Evolutionary conservation across 2,329 filamentous ascomycete genomes (phyloP).

Genomic region (Botrytis squamosa): DNA sequence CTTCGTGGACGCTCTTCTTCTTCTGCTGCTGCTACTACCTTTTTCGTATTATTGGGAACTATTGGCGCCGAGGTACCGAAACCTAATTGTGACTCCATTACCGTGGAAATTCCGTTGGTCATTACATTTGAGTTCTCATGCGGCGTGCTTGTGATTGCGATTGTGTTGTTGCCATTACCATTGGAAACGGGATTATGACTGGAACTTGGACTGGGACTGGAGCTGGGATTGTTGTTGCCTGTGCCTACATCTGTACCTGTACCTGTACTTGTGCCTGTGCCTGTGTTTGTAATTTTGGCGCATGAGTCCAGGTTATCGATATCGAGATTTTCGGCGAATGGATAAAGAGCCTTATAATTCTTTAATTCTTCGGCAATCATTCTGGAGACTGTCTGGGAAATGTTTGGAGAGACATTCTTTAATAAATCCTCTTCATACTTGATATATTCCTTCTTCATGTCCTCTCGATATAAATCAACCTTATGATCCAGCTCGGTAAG

Average conservation of each 20-base stretch:
- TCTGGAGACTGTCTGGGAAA: constrained; percentile 49
- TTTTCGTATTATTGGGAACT: neutral
- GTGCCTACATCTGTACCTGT: neutral
- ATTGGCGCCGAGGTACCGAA: neutral
- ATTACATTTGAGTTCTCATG: constrained; percentile 6
- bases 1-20: constrained; percentile 43
- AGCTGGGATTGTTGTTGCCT: neutral
- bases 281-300: constrained; percentile 6
- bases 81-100: constrained; percentile 9
- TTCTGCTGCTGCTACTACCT: neutral
- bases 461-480: constrained; percentile 55
- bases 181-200: neutral
- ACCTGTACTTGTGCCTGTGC: neutral
- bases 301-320: constrained; percentile 30
- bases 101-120: constrained; percentile 11
- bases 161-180: neutral
- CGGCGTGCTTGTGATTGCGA: neutral
- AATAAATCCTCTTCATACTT: constrained; percentile 53
- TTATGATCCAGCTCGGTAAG: constrained; percentile 55
- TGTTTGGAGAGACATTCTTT: constrained; percentile 46
- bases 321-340: constrained; percentile 22
- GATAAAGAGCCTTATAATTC: constrained; percentile 31
- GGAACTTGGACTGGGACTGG: neutral
- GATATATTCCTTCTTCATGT: constrained; percentile 57
- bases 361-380: constrained; percentile 39